Conservation (phyloP, 352 stramenopile genomes). For the Phytophthora macrochlamydospora region DNA sequence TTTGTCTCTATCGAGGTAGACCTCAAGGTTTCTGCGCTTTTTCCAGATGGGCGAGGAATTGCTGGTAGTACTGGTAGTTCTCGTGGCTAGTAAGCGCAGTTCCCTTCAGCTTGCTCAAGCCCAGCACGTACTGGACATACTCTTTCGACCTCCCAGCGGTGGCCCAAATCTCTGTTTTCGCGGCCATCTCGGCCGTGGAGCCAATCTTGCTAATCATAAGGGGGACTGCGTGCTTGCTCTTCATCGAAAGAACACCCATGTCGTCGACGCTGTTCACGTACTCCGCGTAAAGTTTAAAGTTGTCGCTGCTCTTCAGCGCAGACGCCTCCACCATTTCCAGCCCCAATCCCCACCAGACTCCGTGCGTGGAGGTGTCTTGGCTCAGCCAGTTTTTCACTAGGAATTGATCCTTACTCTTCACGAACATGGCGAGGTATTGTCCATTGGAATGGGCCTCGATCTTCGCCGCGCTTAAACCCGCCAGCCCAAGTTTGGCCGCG, state of each 20-base stretch:
- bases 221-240: neutral
- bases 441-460: neutral
- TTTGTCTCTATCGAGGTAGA: too few relatives aligned
- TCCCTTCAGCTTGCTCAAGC: neutral
- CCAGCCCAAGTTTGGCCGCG: neutral
- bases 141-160: neutral
- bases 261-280: neutral
- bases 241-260: neutral
- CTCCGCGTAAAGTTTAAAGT: neutral
- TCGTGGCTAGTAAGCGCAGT: neutral
- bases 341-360: neutral
- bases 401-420: neutral
- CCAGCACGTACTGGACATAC: neutral
- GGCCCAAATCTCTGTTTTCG: constrained; percentile 1
- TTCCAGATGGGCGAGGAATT: neutral
- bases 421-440: neutral
- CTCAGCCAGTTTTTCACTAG: neutral
- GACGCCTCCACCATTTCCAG: neutral
- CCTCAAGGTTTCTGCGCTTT: too few relatives aligned
- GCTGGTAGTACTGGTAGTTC: constrained; percentile 1
- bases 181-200: constrained; percentile 3
- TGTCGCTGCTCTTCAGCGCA: neutral
- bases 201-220: neutral
- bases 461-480: neutral
- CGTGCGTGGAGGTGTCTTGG: neutral